Percentiles rank a stretch among this genome's conserved stretches.
phyloP scores from a whole-genome alignment of 495 filamentous ascomycete species.

The Rhizodiscina lignyota region DNA sequence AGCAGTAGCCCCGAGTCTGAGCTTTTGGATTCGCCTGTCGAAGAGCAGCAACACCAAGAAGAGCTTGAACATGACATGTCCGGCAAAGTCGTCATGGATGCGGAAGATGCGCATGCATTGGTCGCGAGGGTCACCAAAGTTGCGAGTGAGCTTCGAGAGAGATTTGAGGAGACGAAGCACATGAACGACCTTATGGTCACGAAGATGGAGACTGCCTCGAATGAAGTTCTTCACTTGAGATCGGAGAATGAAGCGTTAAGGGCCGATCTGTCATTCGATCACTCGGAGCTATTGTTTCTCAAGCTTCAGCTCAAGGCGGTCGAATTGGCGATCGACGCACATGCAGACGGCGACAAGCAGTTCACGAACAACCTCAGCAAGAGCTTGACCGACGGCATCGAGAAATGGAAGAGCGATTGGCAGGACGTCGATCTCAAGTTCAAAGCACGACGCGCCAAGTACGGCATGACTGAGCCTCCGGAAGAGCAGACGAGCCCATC shows the following conservation, averaged over 20 bases:
- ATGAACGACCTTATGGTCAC: neutral
- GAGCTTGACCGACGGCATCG: neutral
- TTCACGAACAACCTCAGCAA: no score
- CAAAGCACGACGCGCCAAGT: no score
- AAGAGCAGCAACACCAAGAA: no score
- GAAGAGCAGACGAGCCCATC: no score
- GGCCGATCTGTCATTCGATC: neutral
- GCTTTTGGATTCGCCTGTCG: neutral
- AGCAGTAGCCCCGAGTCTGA: neutral
- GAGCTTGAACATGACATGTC: neutral
- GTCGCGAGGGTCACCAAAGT: slow-evolving; percentile 4
- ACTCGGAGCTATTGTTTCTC: neutral
- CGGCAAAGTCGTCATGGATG: neutral
- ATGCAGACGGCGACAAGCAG: neutral
- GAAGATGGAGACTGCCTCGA: neutral
- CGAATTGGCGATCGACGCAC: neutral
- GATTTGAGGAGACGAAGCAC: slow-evolving; percentile 12
- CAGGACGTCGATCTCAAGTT: no score
- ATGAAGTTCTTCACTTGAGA: neutral
- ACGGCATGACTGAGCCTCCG: no score
- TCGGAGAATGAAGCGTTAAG: neutral
- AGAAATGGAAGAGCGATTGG: neutral
- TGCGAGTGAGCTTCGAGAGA: slow-evolving; percentile 6
- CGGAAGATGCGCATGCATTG: slow-evolving; percentile 5
- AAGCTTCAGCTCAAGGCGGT: neutral